Evolutionary conservation across 2,329 filamentous ascomycete species (phyloP).

Genomic region (Aplosporella prunicola): DNA sequence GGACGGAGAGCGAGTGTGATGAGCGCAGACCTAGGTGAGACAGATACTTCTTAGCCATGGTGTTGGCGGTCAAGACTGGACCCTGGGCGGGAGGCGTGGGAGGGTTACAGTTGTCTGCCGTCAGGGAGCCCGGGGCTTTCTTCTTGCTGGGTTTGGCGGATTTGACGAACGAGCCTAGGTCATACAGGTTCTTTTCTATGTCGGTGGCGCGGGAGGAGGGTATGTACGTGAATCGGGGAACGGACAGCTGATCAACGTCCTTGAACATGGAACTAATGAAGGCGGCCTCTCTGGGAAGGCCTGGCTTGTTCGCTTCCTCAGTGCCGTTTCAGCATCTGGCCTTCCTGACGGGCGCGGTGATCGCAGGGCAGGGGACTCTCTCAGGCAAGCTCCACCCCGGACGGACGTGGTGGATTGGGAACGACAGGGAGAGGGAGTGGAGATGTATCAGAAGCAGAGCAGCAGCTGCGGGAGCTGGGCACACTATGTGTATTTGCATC

Average conservation of each 20-base stretch:
- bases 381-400: too few relatives aligned
- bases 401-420: slow-evolving; percentile 5
- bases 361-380: too few relatives aligned
- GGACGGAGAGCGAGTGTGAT: slow-evolving; percentile 8
- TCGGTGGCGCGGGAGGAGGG: slow-evolving; percentile 4
- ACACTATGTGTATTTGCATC: too few relatives aligned
- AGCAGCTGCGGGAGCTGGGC: too few relatives aligned
- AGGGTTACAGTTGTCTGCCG: slow-evolving; percentile 4
- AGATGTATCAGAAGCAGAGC: too few relatives aligned
- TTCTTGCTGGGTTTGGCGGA: slow-evolving; percentile 6
- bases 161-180: slow-evolving; percentile 11
- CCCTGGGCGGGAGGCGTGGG: slow-evolving; percentile 4
- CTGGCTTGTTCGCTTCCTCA: slow-evolving; percentile 11
- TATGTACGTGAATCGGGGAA: slow-evolving; percentile 2
- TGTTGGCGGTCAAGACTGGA: slow-evolving; percentile 7
- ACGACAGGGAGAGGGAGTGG: slow-evolving; percentile 5
- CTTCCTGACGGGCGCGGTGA: slow-evolving; percentile 8
- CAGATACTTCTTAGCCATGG: slow-evolving; percentile 11
- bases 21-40: slow-evolving; percentile 10
- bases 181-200: slow-evolving; percentile 12
- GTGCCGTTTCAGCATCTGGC: slow-evolving; percentile 11
- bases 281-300: slow-evolving; percentile 2
- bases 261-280: slow-evolving; percentile 10
- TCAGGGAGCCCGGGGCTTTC: neutral
- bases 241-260: slow-evolving; percentile 3